Evolutionary conservation across 345 rosid species (phyloP).

Genomic region (Pistacia atlantica): DNA sequence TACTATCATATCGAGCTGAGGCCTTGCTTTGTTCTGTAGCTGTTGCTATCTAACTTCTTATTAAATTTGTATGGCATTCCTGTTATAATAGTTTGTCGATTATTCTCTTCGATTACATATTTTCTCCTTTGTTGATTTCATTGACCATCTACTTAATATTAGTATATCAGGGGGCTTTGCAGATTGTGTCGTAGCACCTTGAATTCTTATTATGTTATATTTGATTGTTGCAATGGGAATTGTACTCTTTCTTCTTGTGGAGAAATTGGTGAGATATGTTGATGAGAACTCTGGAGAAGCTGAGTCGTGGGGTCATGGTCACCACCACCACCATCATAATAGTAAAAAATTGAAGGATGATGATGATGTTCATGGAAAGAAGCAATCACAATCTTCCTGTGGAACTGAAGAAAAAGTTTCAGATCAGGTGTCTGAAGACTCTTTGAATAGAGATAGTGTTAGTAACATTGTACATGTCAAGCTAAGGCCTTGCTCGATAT

Average conservation of each 20-base stretch:
- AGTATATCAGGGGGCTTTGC: constrained; percentile 20
- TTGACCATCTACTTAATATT: constrained; percentile 18
- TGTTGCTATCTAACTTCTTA: background rate
- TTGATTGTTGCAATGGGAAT: constrained; percentile 78
- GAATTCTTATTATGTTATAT: constrained; percentile 31
- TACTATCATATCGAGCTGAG: too few relatives aligned
- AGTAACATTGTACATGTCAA: too few relatives aligned
- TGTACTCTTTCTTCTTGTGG: constrained; percentile 89
- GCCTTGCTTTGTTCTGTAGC: background rate
- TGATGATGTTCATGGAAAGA: constrained; percentile 29
- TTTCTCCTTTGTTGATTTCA: background rate
- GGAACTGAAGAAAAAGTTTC: constrained; percentile 35
- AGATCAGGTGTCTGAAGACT: constrained; percentile 37
- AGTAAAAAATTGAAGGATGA: constrained; percentile 62
- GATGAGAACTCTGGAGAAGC: constrained; percentile 68
- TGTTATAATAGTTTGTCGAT: background rate
- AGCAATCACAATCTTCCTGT: constrained; percentile 32
- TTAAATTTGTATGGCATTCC: background rate
- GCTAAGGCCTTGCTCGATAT: too few relatives aligned
- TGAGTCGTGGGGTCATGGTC: constrained; percentile 65
- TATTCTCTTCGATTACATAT: background rate
- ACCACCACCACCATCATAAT: constrained; percentile 70
- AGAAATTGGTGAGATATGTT: constrained; percentile 90
- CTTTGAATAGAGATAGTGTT: constrained; percentile 37
- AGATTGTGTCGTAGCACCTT: constrained; percentile 24